phyloP scores from a whole-genome alignment of 2,329 filamentous ascomycete genomes.

The Monilinia aucupariae region DNA sequence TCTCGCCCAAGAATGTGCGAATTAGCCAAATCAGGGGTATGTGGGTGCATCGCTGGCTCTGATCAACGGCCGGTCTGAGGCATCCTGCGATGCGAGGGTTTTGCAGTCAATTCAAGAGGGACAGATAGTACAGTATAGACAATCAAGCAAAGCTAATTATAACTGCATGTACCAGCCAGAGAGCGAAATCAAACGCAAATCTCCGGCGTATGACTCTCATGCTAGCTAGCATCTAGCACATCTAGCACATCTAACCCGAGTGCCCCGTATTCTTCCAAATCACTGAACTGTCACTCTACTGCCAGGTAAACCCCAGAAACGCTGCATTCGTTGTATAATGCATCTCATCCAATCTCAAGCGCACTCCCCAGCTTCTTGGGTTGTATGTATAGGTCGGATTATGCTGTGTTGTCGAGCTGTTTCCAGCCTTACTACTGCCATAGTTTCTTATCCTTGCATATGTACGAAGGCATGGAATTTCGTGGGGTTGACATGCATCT shows the following conservation, averaged over 20 bases:
- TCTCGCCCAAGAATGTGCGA: constrained; percentile 21
- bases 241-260: constrained; percentile 6
- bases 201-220: no score
- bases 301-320: constrained; percentile 1
- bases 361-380: constrained; percentile 4
- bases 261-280: constrained; percentile 14
- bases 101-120: constrained; percentile 1
- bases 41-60: constrained; percentile 4
- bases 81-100: constrained; percentile 1
- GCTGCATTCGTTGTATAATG: constrained; percentile 8
- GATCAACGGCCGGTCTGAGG: constrained; percentile 7
- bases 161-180: no score
- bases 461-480: constrained; percentile 12
- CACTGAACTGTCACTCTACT: not conserved
- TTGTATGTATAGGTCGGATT: constrained; percentile 4
- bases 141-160: constrained; percentile 9
- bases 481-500: constrained; percentile 8
- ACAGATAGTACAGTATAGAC: not conserved
- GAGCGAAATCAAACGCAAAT: no score
- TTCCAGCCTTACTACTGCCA: constrained; percentile 17
- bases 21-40: constrained; percentile 7
- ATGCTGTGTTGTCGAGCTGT: constrained; percentile 14
- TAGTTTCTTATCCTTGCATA: constrained; percentile 11
- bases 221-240: no score
- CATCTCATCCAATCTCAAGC: constrained; percentile 4